phyloP scores from a whole-genome alignment of 768 basidiomycete species.

The Multifurca ochricompacta region DNA sequence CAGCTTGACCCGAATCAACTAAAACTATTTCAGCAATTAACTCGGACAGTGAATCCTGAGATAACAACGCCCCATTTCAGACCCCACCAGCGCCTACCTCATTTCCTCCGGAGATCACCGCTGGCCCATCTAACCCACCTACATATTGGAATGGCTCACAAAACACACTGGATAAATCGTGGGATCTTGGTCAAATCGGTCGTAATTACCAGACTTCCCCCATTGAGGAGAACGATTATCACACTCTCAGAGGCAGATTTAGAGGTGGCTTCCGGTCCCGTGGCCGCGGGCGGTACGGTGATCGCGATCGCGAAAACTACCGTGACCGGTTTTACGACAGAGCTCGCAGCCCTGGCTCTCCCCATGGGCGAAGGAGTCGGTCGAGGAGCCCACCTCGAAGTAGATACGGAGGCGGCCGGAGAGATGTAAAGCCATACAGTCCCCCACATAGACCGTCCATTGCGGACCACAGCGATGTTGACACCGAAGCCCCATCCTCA shows the following conservation, averaged over 20 bases:
- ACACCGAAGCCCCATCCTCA: constrained; percentile 19
- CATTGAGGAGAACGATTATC: constrained; percentile 46
- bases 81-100: background rate
- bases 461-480: constrained; percentile 5
- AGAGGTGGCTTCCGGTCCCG: constrained; percentile 54
- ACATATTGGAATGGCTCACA: constrained; percentile 6
- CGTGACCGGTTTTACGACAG: constrained; percentile 38
- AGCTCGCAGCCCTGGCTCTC: constrained; percentile 31
- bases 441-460: constrained; percentile 36
- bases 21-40: constrained; percentile 69
- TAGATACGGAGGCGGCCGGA: constrained; percentile 40
- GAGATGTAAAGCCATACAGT: constrained; percentile 49
- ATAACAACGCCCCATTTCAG: background rate
- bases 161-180: constrained; percentile 35
- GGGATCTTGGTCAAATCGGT: constrained; percentile 51
- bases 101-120: background rate
- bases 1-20: constrained; percentile 50
- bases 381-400: constrained; percentile 61
- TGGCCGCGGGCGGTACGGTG: constrained; percentile 56
- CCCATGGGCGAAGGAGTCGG: constrained; percentile 49
- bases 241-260: constrained; percentile 44
- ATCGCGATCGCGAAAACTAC: constrained; percentile 34
- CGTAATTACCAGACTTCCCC: constrained; percentile 43
- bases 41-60: constrained; percentile 42
- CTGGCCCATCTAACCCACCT: constrained; percentile 9